phyloP scores from a whole-genome alignment of 352 stramenopile species.

The Pythium dissotocum region DNA sequence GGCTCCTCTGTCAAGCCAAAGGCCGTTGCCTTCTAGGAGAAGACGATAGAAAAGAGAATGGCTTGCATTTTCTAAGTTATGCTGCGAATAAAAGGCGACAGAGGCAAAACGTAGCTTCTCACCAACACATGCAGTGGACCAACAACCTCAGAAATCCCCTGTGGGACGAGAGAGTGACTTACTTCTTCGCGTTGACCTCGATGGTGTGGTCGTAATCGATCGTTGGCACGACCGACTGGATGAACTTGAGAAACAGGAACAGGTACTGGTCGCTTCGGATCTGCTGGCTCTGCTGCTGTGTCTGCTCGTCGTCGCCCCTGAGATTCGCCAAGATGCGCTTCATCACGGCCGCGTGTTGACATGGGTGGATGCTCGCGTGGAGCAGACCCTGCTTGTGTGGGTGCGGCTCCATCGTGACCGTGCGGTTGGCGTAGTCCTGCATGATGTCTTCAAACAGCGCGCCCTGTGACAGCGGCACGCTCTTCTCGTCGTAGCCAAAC shows the following conservation, averaged over 20 bases:
- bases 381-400: constrained; percentile 88
- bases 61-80: constrained; percentile 7
- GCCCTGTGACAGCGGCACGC: constrained; percentile 84
- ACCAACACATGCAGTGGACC: not conserved
- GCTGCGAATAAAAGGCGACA: constrained; percentile 1
- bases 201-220: constrained; percentile 99
- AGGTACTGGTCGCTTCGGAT: constrained; percentile 97
- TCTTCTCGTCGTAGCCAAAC: constrained; percentile 94
- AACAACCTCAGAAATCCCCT: too few species aligned
- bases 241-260: constrained; percentile 99
- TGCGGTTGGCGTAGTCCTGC: constrained; percentile 98
- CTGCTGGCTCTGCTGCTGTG: constrained; percentile 33
- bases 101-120: not conserved
- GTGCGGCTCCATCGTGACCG: constrained; percentile 98
- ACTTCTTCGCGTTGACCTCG: constrained; percentile 86
- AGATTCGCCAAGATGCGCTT: constrained; percentile 97
- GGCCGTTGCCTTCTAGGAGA: constrained; percentile 20
- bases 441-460: constrained; percentile 99
- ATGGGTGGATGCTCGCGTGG: constrained; percentile 97
- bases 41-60: not conserved
- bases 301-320: constrained; percentile 48
- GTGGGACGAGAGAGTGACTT: not conserved
- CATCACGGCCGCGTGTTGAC: constrained; percentile 98
- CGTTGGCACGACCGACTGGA: constrained; percentile 98
- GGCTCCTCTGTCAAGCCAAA: constrained; percentile 1